These are phyloP conservation scores for Letharia columbiana DNA, from an alignment of 495 filamentous ascomycete genomes.

Conservation along the genomic window DNA sequence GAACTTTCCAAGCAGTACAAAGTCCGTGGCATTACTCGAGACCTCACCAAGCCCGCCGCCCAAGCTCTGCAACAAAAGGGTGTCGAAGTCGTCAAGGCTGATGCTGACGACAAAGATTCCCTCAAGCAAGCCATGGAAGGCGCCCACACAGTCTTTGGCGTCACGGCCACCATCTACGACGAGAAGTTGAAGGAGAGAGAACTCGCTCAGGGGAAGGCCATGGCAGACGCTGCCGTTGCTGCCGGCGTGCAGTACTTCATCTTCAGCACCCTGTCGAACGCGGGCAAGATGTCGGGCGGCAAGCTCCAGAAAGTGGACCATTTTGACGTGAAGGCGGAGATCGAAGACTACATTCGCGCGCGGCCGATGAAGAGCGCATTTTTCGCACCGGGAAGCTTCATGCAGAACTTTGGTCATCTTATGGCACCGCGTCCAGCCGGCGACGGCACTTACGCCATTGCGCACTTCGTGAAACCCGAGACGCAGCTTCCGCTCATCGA, in stretches of 20 bases:
- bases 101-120: slow-evolving; percentile 35
- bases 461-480: slow-evolving; percentile 25
- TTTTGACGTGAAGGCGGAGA: slow-evolving; percentile 39
- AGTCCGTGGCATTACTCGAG: slow-evolving; percentile 49
- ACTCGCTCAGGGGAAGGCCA: slow-evolving; percentile 45
- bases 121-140: slow-evolving; percentile 40
- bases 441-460: slow-evolving; percentile 26
- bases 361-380: slow-evolving; percentile 41
- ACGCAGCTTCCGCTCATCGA: slow-evolving; percentile 38
- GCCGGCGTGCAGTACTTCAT: slow-evolving; percentile 42
- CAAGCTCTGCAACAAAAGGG: slow-evolving; percentile 32
- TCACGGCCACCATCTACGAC: slow-evolving; percentile 34
- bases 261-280: slow-evolving; percentile 31
- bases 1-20: slow-evolving; percentile 37
- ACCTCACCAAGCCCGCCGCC: slow-evolving; percentile 39
- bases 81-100: slow-evolving; percentile 43
- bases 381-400: slow-evolving; percentile 37
- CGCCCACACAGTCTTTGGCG: slow-evolving; percentile 42
- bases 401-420: slow-evolving; percentile 37
- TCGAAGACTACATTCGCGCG: slow-evolving; percentile 39
- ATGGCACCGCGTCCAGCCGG: slow-evolving; percentile 19
- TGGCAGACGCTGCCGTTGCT: slow-evolving; percentile 38
- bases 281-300: slow-evolving; percentile 21
- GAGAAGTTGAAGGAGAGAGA: slow-evolving; percentile 37
- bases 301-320: slow-evolving; percentile 25